Base-by-base conservation (phyloP, 2,329 filamentous ascomycete genomes). In the Lasiodiplodia sp. region DNA sequence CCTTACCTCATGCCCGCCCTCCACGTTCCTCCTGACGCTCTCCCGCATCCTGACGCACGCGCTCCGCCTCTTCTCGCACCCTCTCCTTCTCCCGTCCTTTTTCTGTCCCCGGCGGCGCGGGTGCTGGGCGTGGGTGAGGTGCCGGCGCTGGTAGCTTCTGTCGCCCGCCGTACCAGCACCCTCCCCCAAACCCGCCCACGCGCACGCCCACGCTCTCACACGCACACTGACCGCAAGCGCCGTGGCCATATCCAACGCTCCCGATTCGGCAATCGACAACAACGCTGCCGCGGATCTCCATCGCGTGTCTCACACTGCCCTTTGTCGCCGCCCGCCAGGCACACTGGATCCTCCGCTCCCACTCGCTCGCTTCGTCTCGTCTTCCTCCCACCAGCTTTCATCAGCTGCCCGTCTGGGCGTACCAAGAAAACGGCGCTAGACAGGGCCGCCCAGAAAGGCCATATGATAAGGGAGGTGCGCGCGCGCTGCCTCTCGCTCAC, bases 141-240 rank as follows among this genome's bases (percentile, higher is more conserved):
- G 55, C 53, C 65, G 44, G 23, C 65, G 65, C 34, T 6, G 31
- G n/a, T 53, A 60, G 65, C 65, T 51, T 16, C 56, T 67, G 47
- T 67, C 40, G 65, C 65, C 52, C 65, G 65, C 65, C 65, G 65
- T 67, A 67, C 53, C 65, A 37, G 14, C 60, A 51, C 60, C n/a
- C 60, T 25, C 57, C n/a, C 38, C 38, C 38, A 23, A n/a, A 58
- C n/a, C 37, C 37, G 44, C 34, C n/a, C 37, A 47, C 31, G 7
- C 38, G 31, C 14, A 21, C 31, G 18, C 56, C 56, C 37, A 60
- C 38, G 14, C 56, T 10, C 38, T n/a, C 34, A 16, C 55, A 58
- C 37, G 16, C 53, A 34, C 37, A 62, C 57, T 49, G 40, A 64
- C 60, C 60, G 60, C 60, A 64, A 64, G 60, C 60, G 60, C 60